These are phyloP conservation scores for Pseudogymnoascus sp. DNA, from an alignment of 2,329 filamentous ascomycete species.

Conservation along the genomic window DNA sequence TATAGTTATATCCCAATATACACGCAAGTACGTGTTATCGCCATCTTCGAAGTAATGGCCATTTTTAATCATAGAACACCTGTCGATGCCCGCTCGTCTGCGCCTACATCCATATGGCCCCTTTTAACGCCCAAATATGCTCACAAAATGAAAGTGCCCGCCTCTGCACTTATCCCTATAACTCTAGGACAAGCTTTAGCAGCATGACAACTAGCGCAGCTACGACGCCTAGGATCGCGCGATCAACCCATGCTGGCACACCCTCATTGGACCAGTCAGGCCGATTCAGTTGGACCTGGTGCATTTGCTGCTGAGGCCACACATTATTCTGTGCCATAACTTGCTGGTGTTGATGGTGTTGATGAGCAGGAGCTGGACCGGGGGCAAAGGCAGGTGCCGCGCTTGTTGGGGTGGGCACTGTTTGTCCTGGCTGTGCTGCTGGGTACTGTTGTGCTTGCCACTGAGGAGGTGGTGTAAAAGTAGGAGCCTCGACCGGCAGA, in stretches of 20 bases:
- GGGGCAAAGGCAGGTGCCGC: constrained; percentile 12
- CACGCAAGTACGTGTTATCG: background rate
- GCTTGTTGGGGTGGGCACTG: constrained; percentile 29
- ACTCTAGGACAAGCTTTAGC: constrained; percentile 38
- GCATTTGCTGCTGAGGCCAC: background rate
- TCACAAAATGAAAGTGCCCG: background rate
- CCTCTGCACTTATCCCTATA: background rate
- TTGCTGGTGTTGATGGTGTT: background rate
- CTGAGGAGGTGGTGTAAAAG: constrained; percentile 15
- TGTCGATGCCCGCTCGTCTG: background rate
- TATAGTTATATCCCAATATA: background rate
- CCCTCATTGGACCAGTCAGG: constrained; percentile 36
- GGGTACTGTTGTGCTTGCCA: constrained; percentile 19
- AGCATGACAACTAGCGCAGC: constrained; percentile 65
- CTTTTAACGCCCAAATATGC: background rate
- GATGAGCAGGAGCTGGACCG: background rate
- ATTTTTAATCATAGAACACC: background rate
- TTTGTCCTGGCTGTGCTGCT: constrained; percentile 26
- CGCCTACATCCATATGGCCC: background rate
- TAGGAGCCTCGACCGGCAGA: constrained; percentile 15
- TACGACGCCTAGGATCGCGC: constrained; percentile 66
- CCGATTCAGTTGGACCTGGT: background rate
- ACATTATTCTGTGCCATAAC: background rate
- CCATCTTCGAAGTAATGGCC: background rate
- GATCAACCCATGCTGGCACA: constrained; percentile 70